These are phyloP conservation scores for Seiridium unicorne DNA, from an alignment of 2,329 filamentous ascomycete genomes.

Conservation along the genomic window DNA sequence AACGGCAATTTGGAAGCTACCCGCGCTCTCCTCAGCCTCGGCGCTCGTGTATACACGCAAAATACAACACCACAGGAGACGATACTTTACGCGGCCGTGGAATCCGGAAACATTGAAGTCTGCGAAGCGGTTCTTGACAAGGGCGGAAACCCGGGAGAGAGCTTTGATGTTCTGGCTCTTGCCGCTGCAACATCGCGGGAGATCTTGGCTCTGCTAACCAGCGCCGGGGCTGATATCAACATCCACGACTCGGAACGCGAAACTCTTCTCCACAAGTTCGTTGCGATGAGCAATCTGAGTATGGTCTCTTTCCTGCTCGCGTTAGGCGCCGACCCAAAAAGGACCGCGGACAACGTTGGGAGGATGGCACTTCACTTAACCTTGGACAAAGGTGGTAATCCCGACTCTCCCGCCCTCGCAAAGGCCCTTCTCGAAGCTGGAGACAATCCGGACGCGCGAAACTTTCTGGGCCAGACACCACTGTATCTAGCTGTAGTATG, in stretches of 20 bases:
- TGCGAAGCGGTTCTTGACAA: conserved; percentile 7
- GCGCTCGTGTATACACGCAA: conserved; percentile 9
- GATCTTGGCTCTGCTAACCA: conserved; percentile 2
- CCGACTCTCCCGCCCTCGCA: conserved; percentile 4
- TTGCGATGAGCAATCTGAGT: background rate
- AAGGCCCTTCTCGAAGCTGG: conserved; percentile 8
- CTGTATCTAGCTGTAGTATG: conserved; percentile 15
- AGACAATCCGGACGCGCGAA: conserved; percentile 10
- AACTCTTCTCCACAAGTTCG: conserved; percentile 8
- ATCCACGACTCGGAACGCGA: conserved; percentile 1
- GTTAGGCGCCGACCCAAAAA: conserved; percentile 5
- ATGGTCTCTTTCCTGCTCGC: conserved; percentile 10
- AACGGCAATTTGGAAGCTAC: conserved; percentile 6
- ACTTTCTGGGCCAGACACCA: conserved; percentile 13
- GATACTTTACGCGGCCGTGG: conserved; percentile 10
- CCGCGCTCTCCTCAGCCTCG: conserved; percentile 5
- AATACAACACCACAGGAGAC: conserved; percentile 6
- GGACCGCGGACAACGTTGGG: background rate
- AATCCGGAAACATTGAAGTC: conserved; percentile 4
- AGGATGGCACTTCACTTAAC: conserved; percentile 8
- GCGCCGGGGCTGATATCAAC: conserved; percentile 10
- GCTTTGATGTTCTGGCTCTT: background rate
- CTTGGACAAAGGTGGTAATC: conserved; percentile 1
- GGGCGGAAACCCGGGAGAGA: conserved; percentile 9
- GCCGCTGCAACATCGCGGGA: conserved; percentile 4